phyloP scores from a whole-genome alignment of 805 yeast species.

The Suhomyces canberraensis region DNA sequence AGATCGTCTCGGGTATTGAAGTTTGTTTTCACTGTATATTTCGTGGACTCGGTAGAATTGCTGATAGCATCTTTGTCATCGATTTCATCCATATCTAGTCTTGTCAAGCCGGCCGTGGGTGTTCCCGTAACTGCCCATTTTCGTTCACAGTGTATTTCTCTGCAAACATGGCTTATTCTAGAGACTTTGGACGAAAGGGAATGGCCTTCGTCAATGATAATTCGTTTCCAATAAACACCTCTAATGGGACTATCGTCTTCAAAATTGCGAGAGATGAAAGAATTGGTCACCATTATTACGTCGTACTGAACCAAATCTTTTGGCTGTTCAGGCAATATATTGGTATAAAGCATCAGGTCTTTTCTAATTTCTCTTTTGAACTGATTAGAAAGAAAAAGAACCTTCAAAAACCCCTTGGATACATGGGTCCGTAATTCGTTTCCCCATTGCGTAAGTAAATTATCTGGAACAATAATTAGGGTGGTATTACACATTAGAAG shows the following conservation, averaged over 20 bases:
- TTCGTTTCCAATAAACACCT: slow-evolving; percentile 59
- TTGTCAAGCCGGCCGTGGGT: slow-evolving; percentile 68
- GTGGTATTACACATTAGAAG: slow-evolving; percentile 51
- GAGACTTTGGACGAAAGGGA: slow-evolving; percentile 53
- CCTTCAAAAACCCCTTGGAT: slow-evolving; percentile 31
- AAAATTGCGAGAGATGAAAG: slow-evolving; percentile 44
- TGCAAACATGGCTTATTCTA: slow-evolving; percentile 48
- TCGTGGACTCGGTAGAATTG: slow-evolving; percentile 11
- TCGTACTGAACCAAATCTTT: slow-evolving; percentile 44
- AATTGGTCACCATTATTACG: slow-evolving; percentile 48
- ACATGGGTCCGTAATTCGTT: slow-evolving; percentile 58
- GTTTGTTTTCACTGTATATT: slow-evolving; percentile 46
- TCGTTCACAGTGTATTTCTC: slow-evolving; percentile 51
- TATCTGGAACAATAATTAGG: slow-evolving; percentile 62
- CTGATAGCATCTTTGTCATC: slow-evolving; percentile 12
- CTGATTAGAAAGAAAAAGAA: slow-evolving; percentile 30
- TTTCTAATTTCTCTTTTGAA: slow-evolving; percentile 20
- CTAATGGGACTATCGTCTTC: slow-evolving; percentile 33
- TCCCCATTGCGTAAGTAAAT: slow-evolving; percentile 64
- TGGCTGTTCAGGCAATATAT: slow-evolving; percentile 21
- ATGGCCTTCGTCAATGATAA: slow-evolving; percentile 77
- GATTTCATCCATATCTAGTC: slow-evolving; percentile 46
- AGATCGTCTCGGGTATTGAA: slow-evolving; percentile 56
- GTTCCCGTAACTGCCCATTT: slow-evolving; percentile 78
- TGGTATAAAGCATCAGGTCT: slow-evolving; percentile 15